These are phyloP conservation scores for Arabis alpina DNA, from an alignment of 345 rosid species.

Conservation along the genomic window DNA sequence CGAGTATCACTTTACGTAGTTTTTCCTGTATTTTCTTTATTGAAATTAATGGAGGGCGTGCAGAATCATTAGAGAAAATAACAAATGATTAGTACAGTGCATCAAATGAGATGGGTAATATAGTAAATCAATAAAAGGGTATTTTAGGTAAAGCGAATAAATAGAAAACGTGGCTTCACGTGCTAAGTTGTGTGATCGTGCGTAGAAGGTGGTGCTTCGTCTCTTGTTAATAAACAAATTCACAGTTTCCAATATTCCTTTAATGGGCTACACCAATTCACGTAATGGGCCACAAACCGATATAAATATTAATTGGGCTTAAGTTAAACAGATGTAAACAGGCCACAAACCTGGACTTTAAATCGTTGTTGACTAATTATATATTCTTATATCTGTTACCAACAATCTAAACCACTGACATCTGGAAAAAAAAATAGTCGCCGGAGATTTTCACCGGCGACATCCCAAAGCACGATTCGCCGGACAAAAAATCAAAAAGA, in stretches of 20 bases:
- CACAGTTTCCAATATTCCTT: conserved; percentile 8
- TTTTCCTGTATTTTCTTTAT: too few species aligned
- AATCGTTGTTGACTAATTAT: conserved; percentile 10
- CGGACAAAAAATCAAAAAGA: neutral
- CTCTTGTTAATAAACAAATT: conserved; percentile 4
- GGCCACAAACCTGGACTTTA: conserved; percentile 26
- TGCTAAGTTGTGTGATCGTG: conserved; percentile 43
- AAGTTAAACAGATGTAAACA: neutral
- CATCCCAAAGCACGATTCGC: conserved; percentile 12
- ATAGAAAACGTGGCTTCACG: conserved; percentile 43
- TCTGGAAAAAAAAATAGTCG: neutral
- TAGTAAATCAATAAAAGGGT: neutral
- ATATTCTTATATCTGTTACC: neutral
- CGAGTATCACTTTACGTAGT: too few species aligned
- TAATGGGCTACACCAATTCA: too few species aligned
- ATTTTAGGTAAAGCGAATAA: conserved; percentile 18
- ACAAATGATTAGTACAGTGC: neutral
- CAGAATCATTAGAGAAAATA: conserved; percentile 11
- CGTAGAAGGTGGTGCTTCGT: conserved; percentile 34
- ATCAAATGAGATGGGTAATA: neutral
- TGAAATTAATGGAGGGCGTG: conserved; percentile 13
- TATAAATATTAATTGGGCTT: conserved; percentile 9
- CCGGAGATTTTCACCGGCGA: conserved; percentile 17
- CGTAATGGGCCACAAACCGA: neutral
- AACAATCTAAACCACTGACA: neutral